Conservation (phyloP, 495 filamentous ascomycete genomes). For the Lepraria neglecta region DNA sequence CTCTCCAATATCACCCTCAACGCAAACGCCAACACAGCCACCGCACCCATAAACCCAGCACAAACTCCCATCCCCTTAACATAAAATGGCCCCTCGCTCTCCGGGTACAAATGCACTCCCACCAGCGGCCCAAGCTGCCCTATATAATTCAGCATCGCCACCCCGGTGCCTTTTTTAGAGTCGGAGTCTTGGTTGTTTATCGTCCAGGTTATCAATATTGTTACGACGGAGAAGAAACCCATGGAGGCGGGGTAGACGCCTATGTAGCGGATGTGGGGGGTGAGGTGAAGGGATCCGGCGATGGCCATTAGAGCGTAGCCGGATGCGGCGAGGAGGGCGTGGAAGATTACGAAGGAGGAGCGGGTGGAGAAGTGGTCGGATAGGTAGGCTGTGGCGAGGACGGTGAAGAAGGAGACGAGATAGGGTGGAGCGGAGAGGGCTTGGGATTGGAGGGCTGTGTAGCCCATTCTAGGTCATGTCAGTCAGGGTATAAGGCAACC, state of each 20-base stretch:
- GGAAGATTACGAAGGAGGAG: constrained; percentile 45
- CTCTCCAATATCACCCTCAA: constrained; percentile 43
- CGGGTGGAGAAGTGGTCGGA: constrained; percentile 46
- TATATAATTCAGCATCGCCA: constrained; percentile 53
- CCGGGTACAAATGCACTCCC: constrained; percentile 55
- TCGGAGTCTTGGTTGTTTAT: constrained; percentile 56
- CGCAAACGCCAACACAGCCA: constrained; percentile 41
- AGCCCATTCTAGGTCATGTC: constrained; percentile 39
- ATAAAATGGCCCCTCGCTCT: constrained; percentile 52
- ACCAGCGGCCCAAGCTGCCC: constrained; percentile 59
- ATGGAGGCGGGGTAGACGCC: constrained; percentile 51
- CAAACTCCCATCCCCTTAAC: constrained; percentile 53
- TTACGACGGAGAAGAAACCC: constrained; percentile 58
- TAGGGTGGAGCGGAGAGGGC: constrained; percentile 54
- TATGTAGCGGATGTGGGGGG: constrained; percentile 41
- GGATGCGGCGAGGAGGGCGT: constrained; percentile 49
- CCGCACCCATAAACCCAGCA: constrained; percentile 51
- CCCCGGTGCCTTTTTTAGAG: constrained; percentile 48
- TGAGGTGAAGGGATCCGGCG: constrained; percentile 29
- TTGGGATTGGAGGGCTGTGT: constrained; percentile 43
- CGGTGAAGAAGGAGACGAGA: constrained; percentile 46
- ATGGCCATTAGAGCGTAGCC: constrained; percentile 58
- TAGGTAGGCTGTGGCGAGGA: constrained; percentile 44
- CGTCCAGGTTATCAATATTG: constrained; percentile 59
- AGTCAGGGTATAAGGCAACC: too few relatives aligned